Conservation (phyloP, 1,284 basidiomycete species). For the Sanguinoderma infundibulare region DNA sequence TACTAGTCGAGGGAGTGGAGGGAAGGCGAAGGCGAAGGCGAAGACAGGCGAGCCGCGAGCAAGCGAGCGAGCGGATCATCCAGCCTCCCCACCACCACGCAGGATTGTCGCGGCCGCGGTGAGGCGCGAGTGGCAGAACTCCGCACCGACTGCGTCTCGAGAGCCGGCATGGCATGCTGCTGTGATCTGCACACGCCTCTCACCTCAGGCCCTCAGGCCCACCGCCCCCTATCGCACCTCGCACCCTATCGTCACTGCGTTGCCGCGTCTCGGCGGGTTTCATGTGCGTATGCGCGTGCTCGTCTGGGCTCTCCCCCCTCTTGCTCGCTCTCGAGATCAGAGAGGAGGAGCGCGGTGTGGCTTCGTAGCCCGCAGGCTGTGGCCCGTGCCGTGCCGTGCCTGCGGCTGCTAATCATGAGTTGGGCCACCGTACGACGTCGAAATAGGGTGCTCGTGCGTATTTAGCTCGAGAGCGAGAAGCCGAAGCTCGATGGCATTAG, state of each 20-base stretch:
- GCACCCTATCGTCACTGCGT: neutral
- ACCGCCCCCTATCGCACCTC: neutral
- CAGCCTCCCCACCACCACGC: constrained; percentile 5
- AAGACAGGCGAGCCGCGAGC: too few relatives aligned
- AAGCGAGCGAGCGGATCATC: constrained; percentile 6
- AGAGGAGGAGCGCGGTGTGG: neutral
- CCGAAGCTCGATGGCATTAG: too few relatives aligned
- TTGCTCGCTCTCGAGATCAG: neutral
- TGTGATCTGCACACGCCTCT: constrained; percentile 3
- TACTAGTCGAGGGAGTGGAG: neutral
- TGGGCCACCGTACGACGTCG: neutral
- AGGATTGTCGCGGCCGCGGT: constrained; percentile 5
- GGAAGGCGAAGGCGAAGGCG: neutral
- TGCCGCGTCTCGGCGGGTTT: neutral
- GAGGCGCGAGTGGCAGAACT: too few relatives aligned
- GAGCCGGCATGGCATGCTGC: neutral
- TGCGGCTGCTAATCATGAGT: neutral
- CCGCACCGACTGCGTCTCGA: neutral
- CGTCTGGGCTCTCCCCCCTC: constrained; percentile 1
- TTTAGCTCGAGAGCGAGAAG: neutral
- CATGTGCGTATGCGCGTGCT: neutral
- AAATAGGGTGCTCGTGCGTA: neutral
- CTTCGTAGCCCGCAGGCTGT: neutral
- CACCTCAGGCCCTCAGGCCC: neutral
- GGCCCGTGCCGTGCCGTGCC: neutral